These are phyloP conservation scores for Epichloe elymi DNA, from an alignment of 2,329 filamentous ascomycete species.

Conservation along the genomic window DNA sequence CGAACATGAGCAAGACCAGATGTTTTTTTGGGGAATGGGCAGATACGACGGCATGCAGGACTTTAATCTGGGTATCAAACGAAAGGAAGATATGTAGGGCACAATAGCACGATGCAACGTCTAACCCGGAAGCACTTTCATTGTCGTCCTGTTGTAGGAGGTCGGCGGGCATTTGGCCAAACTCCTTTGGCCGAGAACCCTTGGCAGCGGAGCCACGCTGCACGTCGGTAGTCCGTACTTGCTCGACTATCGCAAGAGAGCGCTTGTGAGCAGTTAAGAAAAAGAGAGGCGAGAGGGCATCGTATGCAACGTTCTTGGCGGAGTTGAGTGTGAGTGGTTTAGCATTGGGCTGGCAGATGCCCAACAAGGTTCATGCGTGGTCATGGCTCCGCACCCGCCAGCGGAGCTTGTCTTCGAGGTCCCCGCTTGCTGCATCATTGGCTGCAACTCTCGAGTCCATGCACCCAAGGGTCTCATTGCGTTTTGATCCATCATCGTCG, in stretches of 20 bases:
- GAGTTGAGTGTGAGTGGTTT: no score
- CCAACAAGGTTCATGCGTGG: constrained; percentile 1
- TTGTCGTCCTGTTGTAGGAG: no score
- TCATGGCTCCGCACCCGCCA: constrained; percentile 3
- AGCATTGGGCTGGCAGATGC: neutral
- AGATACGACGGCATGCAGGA: no score
- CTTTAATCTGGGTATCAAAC: no score
- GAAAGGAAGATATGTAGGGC: no score
- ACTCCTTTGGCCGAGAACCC: neutral
- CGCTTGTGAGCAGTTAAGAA: neutral
- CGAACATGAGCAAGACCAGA: no score
- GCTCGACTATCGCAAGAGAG: neutral
- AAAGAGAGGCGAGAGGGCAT: neutral
- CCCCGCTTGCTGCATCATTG: constrained; percentile 4
- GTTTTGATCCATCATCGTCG: constrained; percentile 10
- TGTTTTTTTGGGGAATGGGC: no score
- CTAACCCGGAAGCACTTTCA: neutral
- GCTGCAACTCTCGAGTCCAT: constrained; percentile 5
- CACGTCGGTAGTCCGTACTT: constrained; percentile 10
- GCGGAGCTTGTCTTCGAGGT: neutral
- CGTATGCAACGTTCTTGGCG: neutral
- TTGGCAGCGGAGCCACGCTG: constrained; percentile 22
- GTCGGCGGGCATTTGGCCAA: no score
- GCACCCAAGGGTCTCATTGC: constrained; percentile 4
- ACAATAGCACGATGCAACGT: neutral